Evolutionary conservation across 305 asterid species (phyloP), one percentile per base, ranked within the genome.

Genomic region (Lippia alba): DNA sequence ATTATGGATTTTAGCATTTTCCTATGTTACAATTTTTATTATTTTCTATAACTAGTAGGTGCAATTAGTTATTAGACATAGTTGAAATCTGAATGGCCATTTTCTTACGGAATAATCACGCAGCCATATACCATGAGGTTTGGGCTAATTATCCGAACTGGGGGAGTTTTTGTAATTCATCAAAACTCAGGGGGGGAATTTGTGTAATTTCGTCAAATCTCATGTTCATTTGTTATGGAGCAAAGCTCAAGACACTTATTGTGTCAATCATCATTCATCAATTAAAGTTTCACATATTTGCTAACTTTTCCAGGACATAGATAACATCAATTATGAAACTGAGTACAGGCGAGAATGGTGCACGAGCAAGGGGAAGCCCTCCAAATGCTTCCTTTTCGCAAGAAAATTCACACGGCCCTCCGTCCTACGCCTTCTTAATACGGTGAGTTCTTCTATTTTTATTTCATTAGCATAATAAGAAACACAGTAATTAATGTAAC

Each of bases 291-390:
- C 30, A 1, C 30, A 24, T 36, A 36, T 36, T 36, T 36, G 41
- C 9, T 36, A 8, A 36, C 41, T 36, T 53, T 67, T 69, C 51
- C 86, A 94, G 99, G 96, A 69, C 20, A 78, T 87, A 73, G 96
- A 94, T 74, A 89, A 94, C 79, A 83, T 94, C 70, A 67, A 91
- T 72, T 94, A 81, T 49, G 99, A 91, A 78, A 94, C 97, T 0
- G 97, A 94, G 80, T 85, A 88, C 70, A 84, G 99, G 79, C 89
- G 91, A 81, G 99, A 94, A 76, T 94, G 99, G 99, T 94, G 97
- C 88, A 82, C 91, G 48, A 91, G 94, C 84, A 94, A 85, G 77
- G 96, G 87, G 40, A 94, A 84, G 69, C 99, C 97, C 74, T 92
- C 97, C 46, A 75, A 82, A 44, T 94, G 99, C 83, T 94, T 94